Conservation (phyloP, 139 green algal species). For the Auxenochlorella pyrenoidosa region DNA sequence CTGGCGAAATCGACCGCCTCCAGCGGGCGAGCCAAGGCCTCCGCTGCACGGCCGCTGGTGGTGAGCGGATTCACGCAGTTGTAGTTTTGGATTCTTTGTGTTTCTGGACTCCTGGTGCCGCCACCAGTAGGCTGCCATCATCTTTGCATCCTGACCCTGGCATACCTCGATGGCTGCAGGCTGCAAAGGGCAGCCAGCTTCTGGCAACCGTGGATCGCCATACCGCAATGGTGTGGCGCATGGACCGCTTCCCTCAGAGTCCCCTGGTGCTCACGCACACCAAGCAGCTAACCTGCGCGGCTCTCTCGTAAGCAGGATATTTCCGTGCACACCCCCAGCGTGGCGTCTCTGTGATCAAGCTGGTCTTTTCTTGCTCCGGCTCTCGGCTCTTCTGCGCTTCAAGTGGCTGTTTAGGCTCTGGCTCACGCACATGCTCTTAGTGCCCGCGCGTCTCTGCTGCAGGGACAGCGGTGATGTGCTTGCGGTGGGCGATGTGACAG, state of each 20-base stretch:
- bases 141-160: no score
- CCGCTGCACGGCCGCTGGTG: not conserved
- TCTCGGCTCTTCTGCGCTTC: no score
- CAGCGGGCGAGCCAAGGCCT: not conserved
- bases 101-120: not conserved
- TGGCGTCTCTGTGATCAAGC: no score
- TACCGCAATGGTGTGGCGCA: not conserved
- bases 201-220: constrained; percentile 2
- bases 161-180: not conserved
- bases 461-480: constrained; percentile 3
- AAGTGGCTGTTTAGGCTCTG: no score
- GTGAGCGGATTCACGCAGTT: not conserved
- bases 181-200: not conserved
- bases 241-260: not conserved
- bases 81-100: not conserved
- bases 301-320: not conserved
- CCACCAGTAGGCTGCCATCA: not conserved
- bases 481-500: constrained; percentile 5
- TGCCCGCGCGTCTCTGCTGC: not conserved
- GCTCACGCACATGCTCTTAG: no score
- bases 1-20: not conserved
- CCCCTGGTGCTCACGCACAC: constrained; percentile 13
- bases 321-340: no score
- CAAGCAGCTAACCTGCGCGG: constrained; percentile 8
- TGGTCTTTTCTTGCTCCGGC: no score